Evolutionary conservation across 257 asterid species (phyloP), one percentile per base, ranked within the genome.

Genomic region (Nicotiana knightiana): DNA sequence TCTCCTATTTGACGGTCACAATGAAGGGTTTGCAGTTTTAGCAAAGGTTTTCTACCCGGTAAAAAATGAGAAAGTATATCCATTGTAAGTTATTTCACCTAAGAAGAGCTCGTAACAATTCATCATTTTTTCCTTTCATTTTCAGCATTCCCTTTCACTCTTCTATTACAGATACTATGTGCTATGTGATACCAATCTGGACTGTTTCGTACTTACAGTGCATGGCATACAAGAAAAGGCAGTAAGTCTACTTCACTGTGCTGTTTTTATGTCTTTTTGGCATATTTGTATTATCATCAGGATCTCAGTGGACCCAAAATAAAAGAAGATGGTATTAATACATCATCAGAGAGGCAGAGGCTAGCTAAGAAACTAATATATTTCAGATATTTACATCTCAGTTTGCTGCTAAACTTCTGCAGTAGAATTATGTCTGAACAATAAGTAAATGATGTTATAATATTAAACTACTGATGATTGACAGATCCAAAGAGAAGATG

Each of bases 401-500:
- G 48, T 65, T 30, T 65, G 6, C 71, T 30, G 71, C 2, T 65
- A 30, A 30, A 65, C 21, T 65, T n/a, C 37, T 65, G 46, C 43
- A 65, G 46, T n/a, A 65, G 71, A 2, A 18, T 13, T 18, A 30
- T 15, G 48, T 48, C 73, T 66, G 17, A 66, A 32, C 33, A 6
- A 17, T 46, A 28, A 18, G 43, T 3, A 26, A 21, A 66, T 21
- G 3, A 32, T 66, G 39, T 35, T 35, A 35, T 35, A 35, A 35
- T 35, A 35, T 35, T 46, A 28, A 79, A 51, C 65, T 66, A 35
- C 81, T 83, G n/a, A 35, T 35, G 39, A 35, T 67, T 73, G 57
- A 53, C 92, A 93, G 98, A 91, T 95, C 35, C 89, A 92, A 89
- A 97, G 88, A 88, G 94, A 95, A 58, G 98, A 95, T 85, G 92